Percentiles rank a stretch among this genome's conserved stretches.
Conservation (phyloP, 495 filamentous ascomycete genomes). For the Aspergillus campestris region DNA sequence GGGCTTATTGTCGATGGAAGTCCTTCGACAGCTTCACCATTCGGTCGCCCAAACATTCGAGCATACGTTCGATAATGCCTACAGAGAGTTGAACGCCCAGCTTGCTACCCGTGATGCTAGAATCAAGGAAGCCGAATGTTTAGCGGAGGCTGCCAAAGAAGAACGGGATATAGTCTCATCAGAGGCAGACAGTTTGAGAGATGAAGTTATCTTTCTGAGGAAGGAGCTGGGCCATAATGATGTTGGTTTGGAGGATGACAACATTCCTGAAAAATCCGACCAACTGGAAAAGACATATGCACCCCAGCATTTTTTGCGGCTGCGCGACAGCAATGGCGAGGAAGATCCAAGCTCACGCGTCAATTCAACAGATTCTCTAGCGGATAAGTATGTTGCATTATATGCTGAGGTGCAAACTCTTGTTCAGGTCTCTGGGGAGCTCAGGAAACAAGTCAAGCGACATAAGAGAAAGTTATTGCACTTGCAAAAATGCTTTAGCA, state of each 20-base stretch:
- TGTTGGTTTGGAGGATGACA: slow-evolving; percentile 5
- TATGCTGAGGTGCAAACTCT: slow-evolving; percentile 24
- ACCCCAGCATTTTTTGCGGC: slow-evolving; percentile 16
- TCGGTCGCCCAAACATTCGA: slow-evolving; percentile 24
- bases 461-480: slow-evolving; percentile 32
- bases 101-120: slow-evolving; percentile 14
- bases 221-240: slow-evolving; percentile 16
- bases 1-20: slow-evolving; percentile 21
- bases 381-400: slow-evolving; percentile 23
- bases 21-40: slow-evolving; percentile 27
- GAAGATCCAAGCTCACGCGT: neutral
- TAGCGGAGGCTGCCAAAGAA: slow-evolving; percentile 14
- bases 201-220: slow-evolving; percentile 15
- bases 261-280: slow-evolving; percentile 3
- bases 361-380: no score
- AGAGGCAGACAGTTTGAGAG: slow-evolving; percentile 18
- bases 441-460: slow-evolving; percentile 23
- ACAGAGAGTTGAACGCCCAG: slow-evolving; percentile 18
- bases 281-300: slow-evolving; percentile 22
- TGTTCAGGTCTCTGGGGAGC: slow-evolving; percentile 14
- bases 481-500: slow-evolving; percentile 23
- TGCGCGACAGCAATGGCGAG: neutral
- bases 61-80: slow-evolving; percentile 24
- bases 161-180: slow-evolving; percentile 12
- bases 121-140: slow-evolving; percentile 14